Conservation (phyloP, 2,329 filamentous ascomycete species). For the Colletotrichum horii region DNA sequence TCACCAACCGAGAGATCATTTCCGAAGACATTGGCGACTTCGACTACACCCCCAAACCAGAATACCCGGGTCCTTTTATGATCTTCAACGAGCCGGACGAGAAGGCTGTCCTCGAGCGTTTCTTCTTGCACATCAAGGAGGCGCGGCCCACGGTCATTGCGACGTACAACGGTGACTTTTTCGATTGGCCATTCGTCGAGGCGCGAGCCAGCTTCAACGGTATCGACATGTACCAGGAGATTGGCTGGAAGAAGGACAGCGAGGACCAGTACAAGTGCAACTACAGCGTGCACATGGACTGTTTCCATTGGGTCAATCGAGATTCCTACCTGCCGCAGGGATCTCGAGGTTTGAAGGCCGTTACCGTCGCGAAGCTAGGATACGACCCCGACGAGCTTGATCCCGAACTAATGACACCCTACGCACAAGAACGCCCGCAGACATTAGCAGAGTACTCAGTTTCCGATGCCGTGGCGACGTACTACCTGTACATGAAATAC, state of each 20-base stretch:
- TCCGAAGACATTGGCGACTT: constrained; percentile 98
- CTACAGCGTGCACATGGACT: constrained; percentile 98
- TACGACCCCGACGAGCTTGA: constrained; percentile 99
- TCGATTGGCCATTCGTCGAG: constrained; percentile 99
- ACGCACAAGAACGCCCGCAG: constrained; percentile 88
- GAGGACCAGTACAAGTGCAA: constrained; percentile 97
- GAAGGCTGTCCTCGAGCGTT: constrained; percentile 84
- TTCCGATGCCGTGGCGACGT: constrained; percentile 97
- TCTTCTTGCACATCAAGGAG: constrained; percentile 95
- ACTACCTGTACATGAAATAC: constrained; percentile 99
- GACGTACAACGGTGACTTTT: constrained; percentile 99
- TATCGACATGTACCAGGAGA: constrained; percentile 99
- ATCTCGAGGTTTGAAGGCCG: constrained; percentile 94
- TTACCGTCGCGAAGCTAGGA: constrained; percentile 96
- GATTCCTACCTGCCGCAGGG: constrained; percentile 98
- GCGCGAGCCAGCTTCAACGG: constrained; percentile 90
- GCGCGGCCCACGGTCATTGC: constrained; percentile 95
- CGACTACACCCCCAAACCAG: constrained; percentile 96
- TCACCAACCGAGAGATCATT: constrained; percentile 97
- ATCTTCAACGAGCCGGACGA: constrained; percentile 99
- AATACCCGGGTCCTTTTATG: constrained; percentile 94
- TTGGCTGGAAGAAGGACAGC: constrained; percentile 92
- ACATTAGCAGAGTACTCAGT: constrained; percentile 97
- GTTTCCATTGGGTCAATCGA: constrained; percentile 98
- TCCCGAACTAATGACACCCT: constrained; percentile 94